A percentile compares a stretch with the other conserved stretches of the same genome.
phyloP scores from a whole-genome alignment of 1,284 basidiomycete species.

The Ceratobasidium sp. region DNA sequence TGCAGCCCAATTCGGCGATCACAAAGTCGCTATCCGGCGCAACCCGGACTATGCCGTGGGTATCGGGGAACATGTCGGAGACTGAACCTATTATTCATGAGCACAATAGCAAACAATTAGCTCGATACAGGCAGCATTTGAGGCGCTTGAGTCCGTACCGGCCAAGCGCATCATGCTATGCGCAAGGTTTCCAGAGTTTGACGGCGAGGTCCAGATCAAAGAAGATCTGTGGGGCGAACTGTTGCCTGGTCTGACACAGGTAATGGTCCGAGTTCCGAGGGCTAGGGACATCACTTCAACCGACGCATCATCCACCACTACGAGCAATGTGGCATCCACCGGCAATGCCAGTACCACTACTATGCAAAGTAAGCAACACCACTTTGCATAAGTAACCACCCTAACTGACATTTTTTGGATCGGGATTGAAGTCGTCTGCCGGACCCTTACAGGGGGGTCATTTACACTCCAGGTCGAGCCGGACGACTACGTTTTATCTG shows the following conservation, averaged over 20 bases:
- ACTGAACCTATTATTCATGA: not conserved
- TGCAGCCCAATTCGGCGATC: not conserved
- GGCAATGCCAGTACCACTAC: not conserved
- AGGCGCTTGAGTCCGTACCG: not conserved
- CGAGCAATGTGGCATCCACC: not conserved
- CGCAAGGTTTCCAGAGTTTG: not conserved
- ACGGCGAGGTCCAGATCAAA: not conserved
- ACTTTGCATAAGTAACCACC: not conserved
- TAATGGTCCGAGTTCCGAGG: not conserved
- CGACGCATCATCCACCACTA: not conserved
- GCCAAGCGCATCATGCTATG: not conserved
- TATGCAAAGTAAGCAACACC: not conserved
- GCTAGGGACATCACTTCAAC: not conserved
- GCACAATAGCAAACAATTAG: not conserved
- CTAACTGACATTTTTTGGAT: not conserved
- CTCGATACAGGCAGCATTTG: not conserved
- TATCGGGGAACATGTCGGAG: not conserved
- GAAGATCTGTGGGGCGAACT: not conserved
- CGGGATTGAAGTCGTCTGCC: slow-evolving; percentile 23
- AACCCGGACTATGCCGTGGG: not conserved
- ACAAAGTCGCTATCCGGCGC: not conserved
- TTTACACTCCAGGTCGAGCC: slow-evolving; percentile 98
- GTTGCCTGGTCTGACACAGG: not conserved
- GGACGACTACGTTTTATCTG: slow-evolving; percentile 97
- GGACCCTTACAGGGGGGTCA: slow-evolving; percentile 96